A percentile compares a stretch with the other conserved stretches of the same genome.
Conservation (phyloP, 345 rosid genomes). For the Brassica napus region DNA sequence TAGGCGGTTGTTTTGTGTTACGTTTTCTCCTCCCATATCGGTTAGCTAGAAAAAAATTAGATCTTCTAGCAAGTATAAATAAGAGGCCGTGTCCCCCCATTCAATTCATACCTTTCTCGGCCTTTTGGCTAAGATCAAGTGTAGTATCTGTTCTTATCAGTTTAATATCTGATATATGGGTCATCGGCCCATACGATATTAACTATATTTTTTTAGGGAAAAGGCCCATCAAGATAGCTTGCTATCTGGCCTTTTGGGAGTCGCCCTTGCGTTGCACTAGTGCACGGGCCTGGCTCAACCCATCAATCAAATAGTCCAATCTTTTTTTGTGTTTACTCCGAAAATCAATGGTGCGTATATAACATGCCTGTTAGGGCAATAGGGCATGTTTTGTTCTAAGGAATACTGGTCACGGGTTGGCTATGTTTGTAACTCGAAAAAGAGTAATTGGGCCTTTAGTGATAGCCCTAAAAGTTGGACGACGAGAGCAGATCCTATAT, state of each 20-base stretch:
- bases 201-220: conserved; percentile 34
- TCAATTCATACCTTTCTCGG: conserved; percentile 56
- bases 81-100: neutral
- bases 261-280: conserved; percentile 34
- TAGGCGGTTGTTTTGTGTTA: neutral
- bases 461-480: neutral
- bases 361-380: too few relatives aligned
- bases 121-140: conserved; percentile 78
- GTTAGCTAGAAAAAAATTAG: neutral
- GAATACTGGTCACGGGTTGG: neutral
- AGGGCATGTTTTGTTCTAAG: too few relatives aligned
- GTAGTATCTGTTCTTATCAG: conserved; percentile 70
- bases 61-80: neutral
- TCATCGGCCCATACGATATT: conserved; percentile 35
- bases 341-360: neutral
- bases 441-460: conserved; percentile 7
- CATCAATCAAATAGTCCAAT: neutral
- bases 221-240: conserved; percentile 23
- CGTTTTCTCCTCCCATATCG: neutral
- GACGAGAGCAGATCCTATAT: neutral
- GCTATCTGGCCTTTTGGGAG: conserved; percentile 31
- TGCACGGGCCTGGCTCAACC: conserved; percentile 35
- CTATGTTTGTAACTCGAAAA: neutral
- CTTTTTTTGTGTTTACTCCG: neutral
- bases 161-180: conserved; percentile 60